Evolutionary conservation across 345 rosid species (phyloP), one percentile per base, ranked within the genome.

Genomic region (Populus tremula): DNA sequence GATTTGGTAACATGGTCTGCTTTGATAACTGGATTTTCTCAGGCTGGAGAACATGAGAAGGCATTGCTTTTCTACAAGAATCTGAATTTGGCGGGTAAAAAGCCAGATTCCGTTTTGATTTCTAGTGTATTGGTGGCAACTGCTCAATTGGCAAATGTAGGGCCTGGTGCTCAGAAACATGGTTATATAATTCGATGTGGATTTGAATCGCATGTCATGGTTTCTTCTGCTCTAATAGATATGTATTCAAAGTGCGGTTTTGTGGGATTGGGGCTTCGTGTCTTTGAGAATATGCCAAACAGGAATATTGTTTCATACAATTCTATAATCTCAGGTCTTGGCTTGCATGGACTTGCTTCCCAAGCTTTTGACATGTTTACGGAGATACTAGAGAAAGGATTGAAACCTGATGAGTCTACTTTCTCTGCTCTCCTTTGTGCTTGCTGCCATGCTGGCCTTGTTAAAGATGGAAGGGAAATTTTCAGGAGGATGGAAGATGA

Each of bases 1-100:
- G 97, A 95, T 88, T 84, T 92, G 81, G 91, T 93, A 72, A 83
- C 93, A 6, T 89, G 91, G 92, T 93, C 97, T 2, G 85, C 99
- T 73, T 75, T 93, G 85, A 87, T 93, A 80, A 88, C 87, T 33
- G 88, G 96, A 29, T 91, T 86, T 80, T 88, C 89, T 67, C 90
- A 81, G 84, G 87, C 89, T 33, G 89, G 89, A 21, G 87, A 90
- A 27, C 79, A 86, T 73, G 86, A 85, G 64, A 92, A 86, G 80
- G 92, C 88, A 5, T 68, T 90, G 79, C 11, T 64, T 72, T 53
- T 80, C 72, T 90, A 88, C 78, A 87, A 74, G 75, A 87, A 88
- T 80, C 79, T 91, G 78, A 83, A 50, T 67, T 75, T 72, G 70
- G 83, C 75, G 70, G 88, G 90, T 83, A 79, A 81, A 88, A 91